phyloP scores from a whole-genome alignment of 202 grass and related monocot genomes.

The Elaeis oleifera region DNA sequence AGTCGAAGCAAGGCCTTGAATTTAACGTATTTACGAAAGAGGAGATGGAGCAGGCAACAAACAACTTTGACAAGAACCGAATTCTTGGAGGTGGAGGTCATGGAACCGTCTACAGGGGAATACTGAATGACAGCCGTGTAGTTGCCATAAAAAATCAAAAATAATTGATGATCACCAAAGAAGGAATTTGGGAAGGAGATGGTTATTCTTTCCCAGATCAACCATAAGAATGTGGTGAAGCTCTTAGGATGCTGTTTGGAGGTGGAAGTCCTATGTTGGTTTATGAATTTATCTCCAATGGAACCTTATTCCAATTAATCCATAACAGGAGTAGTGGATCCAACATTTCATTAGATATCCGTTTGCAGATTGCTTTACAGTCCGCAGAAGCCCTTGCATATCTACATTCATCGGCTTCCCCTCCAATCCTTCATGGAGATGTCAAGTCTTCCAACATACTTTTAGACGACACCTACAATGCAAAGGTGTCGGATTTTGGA shows the following conservation, averaged over 20 bases:
- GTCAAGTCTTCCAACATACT: too few relatives aligned
- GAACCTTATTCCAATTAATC: background rate
- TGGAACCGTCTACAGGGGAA: constrained; percentile 13
- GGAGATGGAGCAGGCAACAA: too few relatives aligned
- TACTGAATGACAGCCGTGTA: too few relatives aligned
- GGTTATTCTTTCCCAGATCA: background rate
- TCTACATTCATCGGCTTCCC: constrained; percentile 28
- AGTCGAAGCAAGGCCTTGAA: too few relatives aligned
- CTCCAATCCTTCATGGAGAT: constrained; percentile 5
- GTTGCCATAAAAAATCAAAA: background rate
- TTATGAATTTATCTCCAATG: background rate
- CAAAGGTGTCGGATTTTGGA: too few relatives aligned
- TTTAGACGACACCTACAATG: too few relatives aligned
- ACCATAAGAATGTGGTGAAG: background rate
- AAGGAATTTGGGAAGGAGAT: background rate
- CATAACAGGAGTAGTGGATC: background rate
- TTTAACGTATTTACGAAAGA: too few relatives aligned
- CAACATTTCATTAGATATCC: too few relatives aligned
- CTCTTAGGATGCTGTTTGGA: background rate
- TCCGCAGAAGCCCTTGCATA: background rate
- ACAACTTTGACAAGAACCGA: too few relatives aligned
- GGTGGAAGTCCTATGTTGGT: background rate
- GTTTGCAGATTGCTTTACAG: too few relatives aligned
- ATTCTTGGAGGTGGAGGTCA: too few relatives aligned
- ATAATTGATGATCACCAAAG: background rate